A percentile compares a stretch with the other conserved stretches of the same genome.
Conservation (phyloP, 176 grass and related monocot species). For the Sorghum bicolor region DNA sequence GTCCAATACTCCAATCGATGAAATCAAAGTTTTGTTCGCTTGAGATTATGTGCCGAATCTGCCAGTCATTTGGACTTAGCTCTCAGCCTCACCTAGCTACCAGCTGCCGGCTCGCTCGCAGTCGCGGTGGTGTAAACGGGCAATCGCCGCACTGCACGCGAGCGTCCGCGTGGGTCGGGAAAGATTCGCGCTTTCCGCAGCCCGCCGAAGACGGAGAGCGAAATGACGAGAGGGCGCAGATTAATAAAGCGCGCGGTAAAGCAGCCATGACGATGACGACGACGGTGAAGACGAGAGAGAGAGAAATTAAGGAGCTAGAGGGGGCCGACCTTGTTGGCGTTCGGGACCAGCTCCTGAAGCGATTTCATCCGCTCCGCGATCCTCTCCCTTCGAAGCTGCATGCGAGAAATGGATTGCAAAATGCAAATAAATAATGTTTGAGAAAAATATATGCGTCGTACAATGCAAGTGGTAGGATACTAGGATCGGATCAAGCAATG, state of each 20-base stretch:
- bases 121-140: neutral
- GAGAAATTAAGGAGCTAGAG: no score
- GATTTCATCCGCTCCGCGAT: constrained; percentile 98
- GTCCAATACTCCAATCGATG: neutral
- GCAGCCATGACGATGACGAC: neutral
- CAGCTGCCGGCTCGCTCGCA: no score
- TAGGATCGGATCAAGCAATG: neutral
- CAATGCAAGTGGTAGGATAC: no score
- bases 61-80: no score
- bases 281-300: neutral
- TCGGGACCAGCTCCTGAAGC: constrained; percentile 89
- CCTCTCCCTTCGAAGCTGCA: constrained; percentile 91
- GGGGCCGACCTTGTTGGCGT: constrained; percentile 74
- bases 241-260: neutral
- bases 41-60: no score
- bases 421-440: neutral
- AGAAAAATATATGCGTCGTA: neutral
- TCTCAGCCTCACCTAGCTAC: no score
- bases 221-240: neutral
- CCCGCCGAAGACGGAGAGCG: neutral
- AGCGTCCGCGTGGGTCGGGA: neutral
- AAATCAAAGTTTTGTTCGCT: neutral
- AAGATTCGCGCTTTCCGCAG: neutral
- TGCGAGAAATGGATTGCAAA: constrained; percentile 8
- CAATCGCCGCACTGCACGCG: neutral